Conservation (phyloP, 495 filamentous ascomycete genomes). For the Aspergillus asperescens region DNA sequence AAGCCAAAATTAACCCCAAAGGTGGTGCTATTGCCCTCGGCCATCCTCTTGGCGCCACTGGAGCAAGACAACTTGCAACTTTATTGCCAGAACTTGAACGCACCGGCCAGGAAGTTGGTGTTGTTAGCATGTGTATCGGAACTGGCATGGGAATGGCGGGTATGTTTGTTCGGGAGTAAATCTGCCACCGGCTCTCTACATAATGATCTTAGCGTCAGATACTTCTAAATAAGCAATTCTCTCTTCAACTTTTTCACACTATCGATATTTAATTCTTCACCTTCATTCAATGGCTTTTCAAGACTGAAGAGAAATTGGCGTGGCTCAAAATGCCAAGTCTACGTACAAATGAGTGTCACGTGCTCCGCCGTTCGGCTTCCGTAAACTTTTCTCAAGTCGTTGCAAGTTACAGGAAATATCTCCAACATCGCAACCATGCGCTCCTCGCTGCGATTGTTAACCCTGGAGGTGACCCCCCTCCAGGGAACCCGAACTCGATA, state of each 20-base stretch:
- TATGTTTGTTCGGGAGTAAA: constrained; percentile 75
- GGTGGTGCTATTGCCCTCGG: constrained; percentile 91
- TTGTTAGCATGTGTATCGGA: constrained; percentile 84
- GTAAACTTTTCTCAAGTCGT: constrained; percentile 25
- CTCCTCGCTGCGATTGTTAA: constrained; percentile 34
- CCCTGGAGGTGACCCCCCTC: constrained; percentile 31
- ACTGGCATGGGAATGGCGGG: constrained; percentile 92
- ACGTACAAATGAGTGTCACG: constrained; percentile 18
- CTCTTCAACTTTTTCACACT: too few relatives aligned
- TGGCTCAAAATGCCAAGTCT: constrained; percentile 9
- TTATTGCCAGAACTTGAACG: constrained; percentile 63
- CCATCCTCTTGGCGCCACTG: constrained; percentile 89
- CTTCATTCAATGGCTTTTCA: not conserved
- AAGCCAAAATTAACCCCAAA: constrained; percentile 76
- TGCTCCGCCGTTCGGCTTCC: constrained; percentile 16
- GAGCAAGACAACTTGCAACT: constrained; percentile 73
- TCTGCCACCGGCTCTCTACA: not conserved
- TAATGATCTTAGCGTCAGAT: constrained; percentile 3
- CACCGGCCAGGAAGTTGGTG: constrained; percentile 60
- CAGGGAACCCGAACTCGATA: constrained; percentile 27
- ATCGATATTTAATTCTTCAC: not conserved
- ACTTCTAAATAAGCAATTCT: constrained; percentile 4
- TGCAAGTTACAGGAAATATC: constrained; percentile 1
- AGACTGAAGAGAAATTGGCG: not conserved
- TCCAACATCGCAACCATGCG: constrained; percentile 35